These are phyloP conservation scores for Penicillium paneum DNA, from an alignment of 2,329 filamentous ascomycete genomes.

Conservation along the genomic window DNA sequence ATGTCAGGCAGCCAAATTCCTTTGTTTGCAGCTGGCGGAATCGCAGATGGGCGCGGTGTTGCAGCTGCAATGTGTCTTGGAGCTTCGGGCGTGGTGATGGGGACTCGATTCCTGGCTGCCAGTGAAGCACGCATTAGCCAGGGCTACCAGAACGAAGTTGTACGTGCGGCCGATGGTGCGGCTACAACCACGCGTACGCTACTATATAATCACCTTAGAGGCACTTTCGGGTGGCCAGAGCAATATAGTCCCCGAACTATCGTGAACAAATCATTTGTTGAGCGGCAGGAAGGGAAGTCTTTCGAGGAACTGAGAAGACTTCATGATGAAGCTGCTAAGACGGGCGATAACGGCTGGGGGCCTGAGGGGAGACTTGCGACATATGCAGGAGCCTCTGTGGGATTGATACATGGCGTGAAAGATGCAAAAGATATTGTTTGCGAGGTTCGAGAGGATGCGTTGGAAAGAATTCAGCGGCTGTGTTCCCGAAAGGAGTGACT, in stretches of 20 bases:
- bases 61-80: slow-evolving; percentile 53
- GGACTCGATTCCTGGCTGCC: slow-evolving; percentile 61
- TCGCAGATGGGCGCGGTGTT: slow-evolving; percentile 52
- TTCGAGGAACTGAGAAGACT: slow-evolving; percentile 48
- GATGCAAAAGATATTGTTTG: slow-evolving; percentile 42
- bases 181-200: slow-evolving; percentile 50
- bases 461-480: slow-evolving; percentile 9
- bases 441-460: slow-evolving; percentile 19
- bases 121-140: slow-evolving; percentile 50
- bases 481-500: background rate
- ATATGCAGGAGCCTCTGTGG: slow-evolving; percentile 50
- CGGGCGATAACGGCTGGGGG: slow-evolving; percentile 49
- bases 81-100: slow-evolving; percentile 57
- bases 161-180: slow-evolving; percentile 53
- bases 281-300: slow-evolving; percentile 40
- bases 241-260: slow-evolving; percentile 59
- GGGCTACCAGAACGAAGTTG: slow-evolving; percentile 53
- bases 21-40: slow-evolving; percentile 53
- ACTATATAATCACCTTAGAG: slow-evolving; percentile 55
- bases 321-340: slow-evolving; percentile 42
- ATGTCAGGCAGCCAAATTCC: slow-evolving; percentile 39
- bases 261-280: slow-evolving; percentile 54
- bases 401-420: slow-evolving; percentile 44
- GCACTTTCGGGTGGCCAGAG: slow-evolving; percentile 59
- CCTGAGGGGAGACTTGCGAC: slow-evolving; percentile 50